Percentiles rank a stretch among this genome's conserved stretches.
These are phyloP conservation scores for Xenoacremonium recifei DNA, from an alignment of 2,329 filamentous ascomycete genomes.

Conservation along the genomic window DNA sequence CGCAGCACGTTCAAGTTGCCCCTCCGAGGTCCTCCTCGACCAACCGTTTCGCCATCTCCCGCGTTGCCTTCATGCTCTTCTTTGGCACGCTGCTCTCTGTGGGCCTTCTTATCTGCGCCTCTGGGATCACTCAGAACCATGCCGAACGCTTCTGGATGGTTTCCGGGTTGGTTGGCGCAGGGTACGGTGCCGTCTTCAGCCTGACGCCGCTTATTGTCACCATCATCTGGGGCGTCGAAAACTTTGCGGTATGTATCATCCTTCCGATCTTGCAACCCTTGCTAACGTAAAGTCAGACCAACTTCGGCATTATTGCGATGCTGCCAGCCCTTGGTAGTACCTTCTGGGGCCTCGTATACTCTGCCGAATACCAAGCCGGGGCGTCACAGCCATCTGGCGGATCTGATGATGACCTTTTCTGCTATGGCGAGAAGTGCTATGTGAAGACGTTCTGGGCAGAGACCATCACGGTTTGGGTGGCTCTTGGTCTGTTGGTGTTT, in stretches of 20 bases:
- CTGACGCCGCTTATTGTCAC: conserved; percentile 88
- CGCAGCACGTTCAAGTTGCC: conserved; percentile 52
- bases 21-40: conserved; percentile 25
- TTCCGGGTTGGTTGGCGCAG: conserved; percentile 79
- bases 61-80: conserved; percentile 74
- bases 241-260: too few species aligned
- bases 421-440: conserved; percentile 82
- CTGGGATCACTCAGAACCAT: conserved; percentile 71
- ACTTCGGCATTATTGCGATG: conserved; percentile 94
- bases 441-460: conserved; percentile 82
- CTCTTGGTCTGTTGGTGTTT: conserved; percentile 68
- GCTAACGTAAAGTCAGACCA: too few species aligned
- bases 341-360: conserved; percentile 90
- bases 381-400: conserved; percentile 40
- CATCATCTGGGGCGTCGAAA: conserved; percentile 98
- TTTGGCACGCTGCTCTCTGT: conserved; percentile 72
- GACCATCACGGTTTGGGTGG: conserved; percentile 75
- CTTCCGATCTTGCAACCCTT: too few species aligned
- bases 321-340: conserved; percentile 85
- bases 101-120: conserved; percentile 76
- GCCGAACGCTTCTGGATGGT: conserved; percentile 81
- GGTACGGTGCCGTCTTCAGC: conserved; percentile 89
- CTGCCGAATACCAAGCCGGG: conserved; percentile 71
- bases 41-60: conserved; percentile 63
- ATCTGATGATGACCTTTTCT: conserved; percentile 55